phyloP scores from a whole-genome alignment of 75 land plant genomes.

The Sequoia sempervirens region DNA sequence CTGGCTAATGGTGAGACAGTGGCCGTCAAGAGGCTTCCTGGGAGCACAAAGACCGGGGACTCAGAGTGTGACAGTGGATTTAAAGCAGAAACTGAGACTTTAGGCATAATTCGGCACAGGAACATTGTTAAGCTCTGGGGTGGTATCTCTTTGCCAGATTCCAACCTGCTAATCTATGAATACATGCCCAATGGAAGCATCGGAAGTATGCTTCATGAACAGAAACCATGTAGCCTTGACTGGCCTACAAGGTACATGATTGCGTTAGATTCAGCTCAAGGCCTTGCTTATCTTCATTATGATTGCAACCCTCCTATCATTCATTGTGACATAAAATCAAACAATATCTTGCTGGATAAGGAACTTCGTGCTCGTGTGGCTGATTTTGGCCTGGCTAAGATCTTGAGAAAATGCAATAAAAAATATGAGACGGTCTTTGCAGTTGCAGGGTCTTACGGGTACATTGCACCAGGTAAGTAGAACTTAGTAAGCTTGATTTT shows the following conservation, averaged over 20 bases:
- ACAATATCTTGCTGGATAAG: conserved; percentile 33
- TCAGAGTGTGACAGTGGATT: conserved; percentile 3
- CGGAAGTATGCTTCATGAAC: conserved; percentile 26
- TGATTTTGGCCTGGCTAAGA: conserved; percentile 39
- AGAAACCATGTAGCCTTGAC: conserved; percentile 12
- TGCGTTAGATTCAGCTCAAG: conserved; percentile 25
- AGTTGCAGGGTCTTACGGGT: conserved; percentile 31
- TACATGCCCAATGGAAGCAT: conserved; percentile 43
- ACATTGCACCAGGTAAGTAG: conserved; percentile 33
- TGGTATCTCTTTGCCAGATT: conserved; percentile 21
- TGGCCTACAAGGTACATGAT: conserved; percentile 17
- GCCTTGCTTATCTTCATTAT: conserved; percentile 38
- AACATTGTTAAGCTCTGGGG: conserved; percentile 43
- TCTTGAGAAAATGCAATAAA: conserved; percentile 11
- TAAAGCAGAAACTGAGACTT: conserved; percentile 24
- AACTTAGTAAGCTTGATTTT: neutral
- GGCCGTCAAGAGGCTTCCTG: conserved; percentile 45
- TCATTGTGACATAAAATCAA: conserved; percentile 38
- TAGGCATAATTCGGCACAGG: conserved; percentile 29
- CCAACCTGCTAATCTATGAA: conserved; percentile 36
- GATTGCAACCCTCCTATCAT: conserved; percentile 34
- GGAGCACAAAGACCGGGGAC: neutral
- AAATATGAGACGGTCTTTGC: conserved; percentile 13
- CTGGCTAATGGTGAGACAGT: conserved; percentile 31
- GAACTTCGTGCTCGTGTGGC: conserved; percentile 28